Evolutionary conservation across 1,139 yeast species (phyloP).

Genomic region (Geotrichum cucujoidarum): DNA sequence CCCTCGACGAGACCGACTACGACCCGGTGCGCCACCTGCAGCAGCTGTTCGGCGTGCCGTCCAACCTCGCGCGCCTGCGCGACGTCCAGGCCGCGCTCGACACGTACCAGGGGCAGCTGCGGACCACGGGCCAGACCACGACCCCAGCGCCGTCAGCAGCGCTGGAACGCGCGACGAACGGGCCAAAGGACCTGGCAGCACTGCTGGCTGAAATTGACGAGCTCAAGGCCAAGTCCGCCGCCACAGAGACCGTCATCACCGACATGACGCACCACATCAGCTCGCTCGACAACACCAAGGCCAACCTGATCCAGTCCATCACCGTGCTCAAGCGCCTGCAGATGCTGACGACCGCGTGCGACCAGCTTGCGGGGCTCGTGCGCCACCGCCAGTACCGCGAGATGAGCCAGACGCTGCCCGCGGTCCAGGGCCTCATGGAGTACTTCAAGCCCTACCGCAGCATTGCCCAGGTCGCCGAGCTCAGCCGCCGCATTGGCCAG

Average conservation of each 20-base stretch:
- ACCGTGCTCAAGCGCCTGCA: constrained; percentile 81
- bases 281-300: constrained; percentile 71
- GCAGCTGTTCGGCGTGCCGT: constrained; percentile 31
- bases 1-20: constrained; percentile 28
- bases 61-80: constrained; percentile 23
- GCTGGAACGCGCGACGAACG: constrained; percentile 7
- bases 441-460: constrained; percentile 81
- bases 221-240: constrained; percentile 47
- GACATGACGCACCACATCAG: constrained; percentile 74
- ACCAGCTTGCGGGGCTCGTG: constrained; percentile 51
- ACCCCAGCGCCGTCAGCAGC: constrained; percentile 1
- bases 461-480: constrained; percentile 70
- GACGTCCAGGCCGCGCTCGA: constrained; percentile 31
- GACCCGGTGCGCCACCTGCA: constrained; percentile 42
- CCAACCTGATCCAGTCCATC: constrained; percentile 76
- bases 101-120: constrained; percentile 45
- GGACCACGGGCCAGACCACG: neutral
- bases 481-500: constrained; percentile 58
- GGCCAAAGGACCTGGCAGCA: constrained; percentile 31
- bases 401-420: constrained; percentile 63
- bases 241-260: constrained; percentile 61
- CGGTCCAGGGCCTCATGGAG: constrained; percentile 69
- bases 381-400: constrained; percentile 54
- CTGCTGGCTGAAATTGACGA: constrained; percentile 40
- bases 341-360: constrained; percentile 76